phyloP scores from a whole-genome alignment of 441 rosid species.

The Adansonia gregorii region DNA sequence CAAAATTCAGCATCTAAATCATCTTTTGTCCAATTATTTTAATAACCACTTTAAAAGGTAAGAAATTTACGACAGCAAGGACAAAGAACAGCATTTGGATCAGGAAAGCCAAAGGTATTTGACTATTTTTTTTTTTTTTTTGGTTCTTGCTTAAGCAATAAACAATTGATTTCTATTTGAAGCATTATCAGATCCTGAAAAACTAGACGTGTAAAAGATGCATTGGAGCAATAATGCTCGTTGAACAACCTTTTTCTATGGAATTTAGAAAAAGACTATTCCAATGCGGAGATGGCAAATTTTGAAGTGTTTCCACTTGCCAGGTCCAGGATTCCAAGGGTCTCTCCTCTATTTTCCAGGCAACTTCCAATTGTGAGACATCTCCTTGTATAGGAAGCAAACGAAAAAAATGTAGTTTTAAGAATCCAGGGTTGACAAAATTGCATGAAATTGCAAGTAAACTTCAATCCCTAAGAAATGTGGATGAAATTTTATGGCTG shows the following conservation, averaged over 20 bases:
- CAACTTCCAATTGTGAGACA: neutral
- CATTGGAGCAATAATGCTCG: conserved; percentile 1
- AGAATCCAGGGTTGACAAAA: neutral
- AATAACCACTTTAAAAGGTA: neutral
- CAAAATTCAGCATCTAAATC: neutral
- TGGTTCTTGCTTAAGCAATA: neutral
- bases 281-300: neutral
- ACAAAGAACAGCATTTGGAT: neutral
- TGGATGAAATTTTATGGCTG: neutral
- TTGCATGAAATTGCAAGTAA: too few relatives aligned
- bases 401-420: neutral
- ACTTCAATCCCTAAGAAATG: too few relatives aligned
- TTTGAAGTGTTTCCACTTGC: neutral
- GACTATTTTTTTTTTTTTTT: neutral
- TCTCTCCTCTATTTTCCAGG: neutral
- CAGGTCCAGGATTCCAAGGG: neutral
- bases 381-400: neutral
- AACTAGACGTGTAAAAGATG: neutral
- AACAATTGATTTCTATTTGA: neutral
- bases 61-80: neutral
- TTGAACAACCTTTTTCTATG: neutral
- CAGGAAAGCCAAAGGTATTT: neutral
- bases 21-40: neutral
- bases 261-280: neutral
- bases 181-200: neutral